These are phyloP conservation scores for Tylopilus sp. DNA, from an alignment of 768 basidiomycete genomes.

Conservation along the genomic window DNA sequence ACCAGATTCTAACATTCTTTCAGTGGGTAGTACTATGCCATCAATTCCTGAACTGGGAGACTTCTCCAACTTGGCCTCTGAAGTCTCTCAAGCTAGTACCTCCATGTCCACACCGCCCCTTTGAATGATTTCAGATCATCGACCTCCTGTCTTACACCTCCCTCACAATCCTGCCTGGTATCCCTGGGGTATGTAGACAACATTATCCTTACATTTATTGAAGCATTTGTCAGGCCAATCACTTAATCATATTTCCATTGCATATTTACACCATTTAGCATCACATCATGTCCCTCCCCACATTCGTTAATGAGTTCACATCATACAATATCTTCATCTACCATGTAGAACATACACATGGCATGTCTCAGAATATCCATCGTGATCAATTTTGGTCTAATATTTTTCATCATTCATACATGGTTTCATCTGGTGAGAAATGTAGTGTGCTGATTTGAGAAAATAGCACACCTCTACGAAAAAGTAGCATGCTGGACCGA, in stretches of 20 bases:
- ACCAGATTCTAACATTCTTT: too few species aligned
- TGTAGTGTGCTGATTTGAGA: neutral
- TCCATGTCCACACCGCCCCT: neutral
- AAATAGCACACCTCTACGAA: too few species aligned
- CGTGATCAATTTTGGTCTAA: neutral
- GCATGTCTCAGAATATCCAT: neutral
- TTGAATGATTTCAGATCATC: neutral
- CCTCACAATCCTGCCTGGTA: neutral
- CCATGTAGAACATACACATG: neutral
- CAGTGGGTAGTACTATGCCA: too few species aligned
- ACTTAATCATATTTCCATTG: neutral
- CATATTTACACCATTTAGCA: neutral
- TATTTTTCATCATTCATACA: neutral
- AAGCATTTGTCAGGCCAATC: neutral
- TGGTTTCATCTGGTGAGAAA: too few species aligned
- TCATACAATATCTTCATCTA: neutral
- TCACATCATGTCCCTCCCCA: neutral
- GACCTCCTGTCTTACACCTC: neutral
- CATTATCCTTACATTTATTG: neutral
- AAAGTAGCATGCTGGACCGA: neutral
- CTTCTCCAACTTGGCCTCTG: neutral
- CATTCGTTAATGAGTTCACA: neutral
- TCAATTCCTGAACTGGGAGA: too few species aligned
- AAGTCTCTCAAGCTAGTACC: neutral
- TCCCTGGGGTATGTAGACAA: neutral